These are phyloP conservation scores for Trypanosoma grayi DNA, from an alignment of 208 protist genomes.

Conservation along the genomic window DNA sequence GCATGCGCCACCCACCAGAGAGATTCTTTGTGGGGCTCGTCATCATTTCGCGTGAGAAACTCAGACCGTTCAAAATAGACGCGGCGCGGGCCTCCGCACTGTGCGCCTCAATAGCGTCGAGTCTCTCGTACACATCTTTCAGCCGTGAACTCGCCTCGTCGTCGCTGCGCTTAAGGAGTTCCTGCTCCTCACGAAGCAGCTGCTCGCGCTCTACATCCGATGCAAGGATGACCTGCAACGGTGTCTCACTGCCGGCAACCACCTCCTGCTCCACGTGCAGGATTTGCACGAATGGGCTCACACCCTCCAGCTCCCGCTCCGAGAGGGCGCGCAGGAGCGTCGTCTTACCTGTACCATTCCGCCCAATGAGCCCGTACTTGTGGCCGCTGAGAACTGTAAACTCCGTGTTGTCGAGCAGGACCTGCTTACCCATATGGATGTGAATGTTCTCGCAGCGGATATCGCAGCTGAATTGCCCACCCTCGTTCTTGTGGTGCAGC, in stretches of 20 bases:
- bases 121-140: conserved; percentile 92
- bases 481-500: conserved; percentile 83
- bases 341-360: conserved; percentile 94
- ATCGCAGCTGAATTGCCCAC: conserved; percentile 72
- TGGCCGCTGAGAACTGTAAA: conserved; percentile 81
- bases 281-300: conserved; percentile 96
- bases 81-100: conserved; percentile 87
- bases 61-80: conserved; percentile 90
- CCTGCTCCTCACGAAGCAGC: conserved; percentile 91
- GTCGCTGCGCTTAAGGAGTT: conserved; percentile 81
- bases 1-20: conserved; percentile 98
- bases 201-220: conserved; percentile 91
- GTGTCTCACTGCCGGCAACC: conserved; percentile 67
- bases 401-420: conserved; percentile 79
- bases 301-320: conserved; percentile 90
- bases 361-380: conserved; percentile 96
- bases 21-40: conserved; percentile 75
- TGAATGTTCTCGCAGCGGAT: conserved; percentile 87
- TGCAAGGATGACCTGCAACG: conserved; percentile 87
- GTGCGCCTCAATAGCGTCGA: conserved; percentile 96
- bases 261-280: conserved; percentile 98
- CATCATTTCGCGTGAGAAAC: conserved; percentile 96
- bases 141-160: conserved; percentile 77
- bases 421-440: conserved; percentile 89
- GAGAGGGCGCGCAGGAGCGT: conserved; percentile 95